Conservation (phyloP, 2,329 filamentous ascomycete species). For the Leptographium wingfieldii region DNA sequence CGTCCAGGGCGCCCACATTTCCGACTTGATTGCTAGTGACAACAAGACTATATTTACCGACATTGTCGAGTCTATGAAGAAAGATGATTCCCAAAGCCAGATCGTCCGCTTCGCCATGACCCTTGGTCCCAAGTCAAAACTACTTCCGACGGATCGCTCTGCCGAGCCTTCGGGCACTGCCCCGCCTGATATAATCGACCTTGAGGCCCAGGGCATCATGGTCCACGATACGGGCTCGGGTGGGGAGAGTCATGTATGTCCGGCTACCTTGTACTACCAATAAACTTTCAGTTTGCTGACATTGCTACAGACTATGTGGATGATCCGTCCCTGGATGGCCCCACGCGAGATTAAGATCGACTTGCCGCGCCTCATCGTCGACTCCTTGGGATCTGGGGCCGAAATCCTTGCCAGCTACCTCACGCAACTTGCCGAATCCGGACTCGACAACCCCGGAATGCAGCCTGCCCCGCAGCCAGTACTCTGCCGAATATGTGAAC, state of each 20-base stretch:
- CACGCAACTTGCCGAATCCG: slow-evolving; percentile 74
- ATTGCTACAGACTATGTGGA: slow-evolving; percentile 82
- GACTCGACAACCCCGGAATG: slow-evolving; percentile 59
- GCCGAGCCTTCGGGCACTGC: slow-evolving; percentile 24
- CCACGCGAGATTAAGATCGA: slow-evolving; percentile 94
- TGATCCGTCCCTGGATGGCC: slow-evolving; percentile 83
- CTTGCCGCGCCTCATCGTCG: slow-evolving; percentile 75
- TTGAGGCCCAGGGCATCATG: slow-evolving; percentile 97
- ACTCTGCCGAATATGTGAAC: slow-evolving; percentile 92
- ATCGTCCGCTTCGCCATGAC: slow-evolving; percentile 70
- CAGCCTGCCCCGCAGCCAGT: slow-evolving; percentile 74
- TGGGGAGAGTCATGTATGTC: slow-evolving; percentile 74
- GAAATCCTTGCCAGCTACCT: slow-evolving; percentile 91
- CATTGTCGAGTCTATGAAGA: slow-evolving; percentile 76
- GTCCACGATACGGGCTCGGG: slow-evolving; percentile 84
- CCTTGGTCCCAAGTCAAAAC: slow-evolving; percentile 55
- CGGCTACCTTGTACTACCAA: background rate
- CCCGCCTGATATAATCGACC: slow-evolving; percentile 47
- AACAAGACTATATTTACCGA: slow-evolving; percentile 72
- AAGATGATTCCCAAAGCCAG: slow-evolving; percentile 85
- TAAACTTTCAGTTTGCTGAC: background rate
- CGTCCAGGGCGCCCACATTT: slow-evolving; percentile 64
- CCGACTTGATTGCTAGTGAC: slow-evolving; percentile 65
- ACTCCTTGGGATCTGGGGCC: slow-evolving; percentile 85
- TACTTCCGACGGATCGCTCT: slow-evolving; percentile 35